Base-by-base conservation (phyloP, 805 yeast species). In the Lachancea cidri region DNA sequence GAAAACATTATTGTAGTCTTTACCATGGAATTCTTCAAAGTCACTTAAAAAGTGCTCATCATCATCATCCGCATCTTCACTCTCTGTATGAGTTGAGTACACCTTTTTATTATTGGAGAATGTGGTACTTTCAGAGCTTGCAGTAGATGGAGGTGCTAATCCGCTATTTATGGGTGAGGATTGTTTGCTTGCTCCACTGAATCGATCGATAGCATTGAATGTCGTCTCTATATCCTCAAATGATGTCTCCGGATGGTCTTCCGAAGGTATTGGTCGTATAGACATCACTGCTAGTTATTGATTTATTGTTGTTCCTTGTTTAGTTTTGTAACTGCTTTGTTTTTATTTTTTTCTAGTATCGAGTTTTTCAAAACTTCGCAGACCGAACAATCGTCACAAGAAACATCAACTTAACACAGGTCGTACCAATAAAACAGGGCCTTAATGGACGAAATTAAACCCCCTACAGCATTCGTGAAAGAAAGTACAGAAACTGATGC, bases 181-280 rank as follows among this genome's bases (percentile, higher is more conserved):
- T 9, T 24, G 45, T 35, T 39, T 44, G 13, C 32, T 38, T 5
- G 53, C 43, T 37, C 56, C 52, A 7, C 9, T 22, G 11, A 22
- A 22, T 22, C 27, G 27, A 22, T 22, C 27, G 11, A 22, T 7
- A 22, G 9, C 27, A 22, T 22, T 22, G 11, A 22, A 22, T 1
- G 63, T 52, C 3, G 60, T 52, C 27, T 58, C 63, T 27, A 58
- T 35, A 38, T 60, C 62, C 39, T 60, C 65, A 45, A 60, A 60
- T 13, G 63, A 57, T 4, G 61, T 52, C 31, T 60, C 65, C 15
- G 60, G 51, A 18, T 49, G 36, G 8, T 48, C 57, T 14, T 50
- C 55, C 20, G 39, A 35, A 22, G 40, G 25, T 4, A 39, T 35
- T n/a, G 52, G 52, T 25, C 55, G 46, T 34, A 52, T 52, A 19